Conservation (phyloP, 208 protist genomes). For the Dictyostelium gargantuum region DNA sequence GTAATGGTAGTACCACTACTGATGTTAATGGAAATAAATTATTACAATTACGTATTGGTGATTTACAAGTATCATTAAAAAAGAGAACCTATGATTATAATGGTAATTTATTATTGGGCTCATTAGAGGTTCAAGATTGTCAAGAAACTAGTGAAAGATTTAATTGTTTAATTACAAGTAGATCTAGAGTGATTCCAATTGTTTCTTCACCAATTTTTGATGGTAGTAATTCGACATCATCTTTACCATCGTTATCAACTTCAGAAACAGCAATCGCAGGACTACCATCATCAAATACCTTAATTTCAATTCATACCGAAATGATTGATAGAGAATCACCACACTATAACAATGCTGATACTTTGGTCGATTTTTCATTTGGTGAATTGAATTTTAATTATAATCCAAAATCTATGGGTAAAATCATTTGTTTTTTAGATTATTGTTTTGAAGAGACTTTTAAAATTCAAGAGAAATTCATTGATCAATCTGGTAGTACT, state of each 20-base stretch:
- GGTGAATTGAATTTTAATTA: slow-evolving; percentile 60
- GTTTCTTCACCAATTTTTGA: no score
- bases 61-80: neutral
- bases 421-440: slow-evolving; percentile 7
- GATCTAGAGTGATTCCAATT: neutral
- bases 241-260: no score
- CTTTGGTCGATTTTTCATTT: slow-evolving; percentile 20
- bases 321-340: slow-evolving; percentile 47
- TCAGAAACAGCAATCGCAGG: no score
- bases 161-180: slow-evolving; percentile 4
- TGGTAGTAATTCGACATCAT: no score
- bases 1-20: neutral
- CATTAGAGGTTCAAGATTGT: slow-evolving; percentile 37
- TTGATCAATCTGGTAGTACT: neutral
- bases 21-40: neutral
- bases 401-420: slow-evolving; percentile 46
- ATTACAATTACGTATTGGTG: slow-evolving; percentile 8
- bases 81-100: slow-evolving; percentile 38
- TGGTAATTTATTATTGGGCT: neutral
- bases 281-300: neutral
- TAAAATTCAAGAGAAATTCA: slow-evolving; percentile 22
- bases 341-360: neutral
- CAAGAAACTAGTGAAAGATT: neutral
- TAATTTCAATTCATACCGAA: slow-evolving; percentile 28
- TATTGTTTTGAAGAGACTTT: slow-evolving; percentile 57